Evolutionary conservation across 2,329 filamentous ascomycete species (phyloP), one percentile per base, ranked within the genome.

Genomic region (Ophiosphaerella narmari): DNA sequence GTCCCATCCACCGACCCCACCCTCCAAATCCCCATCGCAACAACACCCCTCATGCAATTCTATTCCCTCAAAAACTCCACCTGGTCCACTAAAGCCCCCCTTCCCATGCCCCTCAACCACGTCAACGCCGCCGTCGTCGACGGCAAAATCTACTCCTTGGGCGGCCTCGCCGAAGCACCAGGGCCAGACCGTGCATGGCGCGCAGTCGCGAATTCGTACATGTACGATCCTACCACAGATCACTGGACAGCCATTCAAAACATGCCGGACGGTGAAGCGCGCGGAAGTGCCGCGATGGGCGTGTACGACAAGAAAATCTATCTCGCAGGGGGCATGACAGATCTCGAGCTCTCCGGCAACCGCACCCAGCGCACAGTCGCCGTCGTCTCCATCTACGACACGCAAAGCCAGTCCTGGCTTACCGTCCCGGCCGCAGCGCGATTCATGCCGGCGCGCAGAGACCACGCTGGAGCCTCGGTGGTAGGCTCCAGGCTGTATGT

Each of bases 401-500:
- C 54, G 0, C 16, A 16, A 4, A 43, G 29, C 3, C 16, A 26
- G 1, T 52, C 41, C 5, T 67, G 64, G 63, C 23, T 53, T 0
- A 14, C 38, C 7, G 32, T 60, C 11, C 36, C 52, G 5, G 31
- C 43, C 1, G 35, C 41, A 3, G 59, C 64, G 5, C 53, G 39
- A 12, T 40, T 47, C 21, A 36, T 68, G 3, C 66, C 66, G 1
- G 63, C 57, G 36, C 46, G 32, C 1, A 14, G 66, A 29, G 57
- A 70, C 35, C 66, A 68, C 49, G 62, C 57, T 2, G 63, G 55
- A n/a, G 61, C 40, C 7, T 63, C 61, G 5, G 57, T 67, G 9
- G 54, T 67, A 8, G 55, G 47, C 1, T 23, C 35, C n/a, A 60
- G 50, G 26, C 54, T 69, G 38, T 69, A 63, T 39, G 56, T 68